A percentile compares a stretch with the other conserved stretches of the same genome.
Conservation (phyloP, 352 stramenopile species). For the Phytophthora ohioensis region DNA sequence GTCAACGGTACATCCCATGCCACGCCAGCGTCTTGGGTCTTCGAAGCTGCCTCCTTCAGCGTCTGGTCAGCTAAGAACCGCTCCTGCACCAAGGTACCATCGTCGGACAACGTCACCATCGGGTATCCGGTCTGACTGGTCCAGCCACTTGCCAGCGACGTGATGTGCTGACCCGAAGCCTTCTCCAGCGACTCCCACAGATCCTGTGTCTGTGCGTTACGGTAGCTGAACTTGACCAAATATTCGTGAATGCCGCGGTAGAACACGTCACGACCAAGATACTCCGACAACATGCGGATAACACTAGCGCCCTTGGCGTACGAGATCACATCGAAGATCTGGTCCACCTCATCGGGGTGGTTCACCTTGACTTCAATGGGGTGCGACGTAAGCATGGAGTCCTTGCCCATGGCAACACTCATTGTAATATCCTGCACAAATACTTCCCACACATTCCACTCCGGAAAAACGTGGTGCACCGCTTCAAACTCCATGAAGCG, state of each 20-base stretch:
- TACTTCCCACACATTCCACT: conserved; percentile 97
- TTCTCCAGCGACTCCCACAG: conserved; percentile 95
- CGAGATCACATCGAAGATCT: conserved; percentile 99
- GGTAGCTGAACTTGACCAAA: conserved; percentile 93
- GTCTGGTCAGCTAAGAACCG: conserved; percentile 94
- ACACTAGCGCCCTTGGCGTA: conserved; percentile 94
- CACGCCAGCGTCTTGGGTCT: conserved; percentile 34
- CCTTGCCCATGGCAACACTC: conserved; percentile 90
- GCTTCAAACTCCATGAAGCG: conserved; percentile 97
- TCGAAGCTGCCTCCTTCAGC: conserved; percentile 46
- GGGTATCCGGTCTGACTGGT: conserved; percentile 96
- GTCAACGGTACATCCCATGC: conserved; percentile 91
- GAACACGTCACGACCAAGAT: conserved; percentile 79
- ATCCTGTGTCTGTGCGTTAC: conserved; percentile 95
- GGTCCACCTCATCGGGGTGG: conserved; percentile 95
- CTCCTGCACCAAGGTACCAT: conserved; percentile 85
- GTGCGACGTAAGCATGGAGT: conserved; percentile 93
- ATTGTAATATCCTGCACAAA: conserved; percentile 91
- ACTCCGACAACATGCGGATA: conserved; percentile 84
- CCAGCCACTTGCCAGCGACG: conserved; percentile 93
- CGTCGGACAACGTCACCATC: conserved; percentile 79
- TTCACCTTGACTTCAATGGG: conserved; percentile 96
- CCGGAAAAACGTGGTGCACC: conserved; percentile 92
- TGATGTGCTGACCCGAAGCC: conserved; percentile 91
- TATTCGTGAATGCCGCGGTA: conserved; percentile 93